A percentile compares a stretch with the other conserved stretches of the same genome.
phyloP scores from a whole-genome alignment of 805 yeast species.

The Novakomyces olei region DNA sequence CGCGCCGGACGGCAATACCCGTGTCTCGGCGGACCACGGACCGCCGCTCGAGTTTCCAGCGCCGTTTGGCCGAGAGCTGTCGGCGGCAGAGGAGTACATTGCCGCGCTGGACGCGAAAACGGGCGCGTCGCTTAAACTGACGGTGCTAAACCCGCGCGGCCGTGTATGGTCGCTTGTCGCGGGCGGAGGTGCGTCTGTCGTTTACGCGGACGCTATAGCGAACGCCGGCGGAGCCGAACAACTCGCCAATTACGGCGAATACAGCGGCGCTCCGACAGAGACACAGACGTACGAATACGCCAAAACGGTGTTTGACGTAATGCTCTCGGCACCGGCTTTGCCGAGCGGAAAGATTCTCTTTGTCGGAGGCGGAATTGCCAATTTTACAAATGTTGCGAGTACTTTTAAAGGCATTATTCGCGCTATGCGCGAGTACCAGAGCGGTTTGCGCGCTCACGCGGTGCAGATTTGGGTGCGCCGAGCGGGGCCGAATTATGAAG shows the following conservation, averaged over 20 bases:
- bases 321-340: conserved; percentile 20
- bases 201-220: conserved; percentile 27
- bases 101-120: conserved; percentile 28
- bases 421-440: conserved; percentile 23
- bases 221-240: conserved; percentile 24
- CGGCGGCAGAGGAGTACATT: conserved; percentile 25
- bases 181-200: conserved; percentile 28
- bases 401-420: conserved; percentile 29
- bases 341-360: conserved; percentile 22
- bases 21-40: conserved; percentile 19
- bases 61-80: conserved; percentile 25
- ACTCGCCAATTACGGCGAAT: conserved; percentile 27
- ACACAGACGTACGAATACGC: conserved; percentile 26
- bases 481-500: conserved; percentile 30
- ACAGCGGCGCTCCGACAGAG: conserved; percentile 28
- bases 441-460: conserved; percentile 18
- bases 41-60: conserved; percentile 30
- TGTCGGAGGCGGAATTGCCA: conserved; percentile 28
- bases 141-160: conserved; percentile 22
- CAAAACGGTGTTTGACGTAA: conserved; percentile 24
- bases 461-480: conserved; percentile 24
- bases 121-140: conserved; percentile 25
- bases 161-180: conserved; percentile 27
- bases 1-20: conserved; percentile 10
- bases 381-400: conserved; percentile 26